Base-by-base conservation (phyloP, 1,284 basidiomycete species). In the Taiwanofungus camphoratus region DNA sequence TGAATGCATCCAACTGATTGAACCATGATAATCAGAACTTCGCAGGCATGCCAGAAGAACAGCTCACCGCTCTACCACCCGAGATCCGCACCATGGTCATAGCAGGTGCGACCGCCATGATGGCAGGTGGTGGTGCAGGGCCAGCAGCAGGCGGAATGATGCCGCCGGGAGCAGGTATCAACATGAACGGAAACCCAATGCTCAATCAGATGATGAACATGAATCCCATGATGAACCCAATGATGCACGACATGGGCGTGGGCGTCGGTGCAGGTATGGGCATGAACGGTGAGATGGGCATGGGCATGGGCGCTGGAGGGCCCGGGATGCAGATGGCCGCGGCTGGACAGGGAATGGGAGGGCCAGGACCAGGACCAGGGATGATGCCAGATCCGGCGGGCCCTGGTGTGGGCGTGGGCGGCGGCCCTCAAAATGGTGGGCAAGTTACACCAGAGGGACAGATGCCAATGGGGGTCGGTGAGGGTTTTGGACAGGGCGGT, bases 81-180 rank as follows among this genome's bases (percentile, higher is more conserved):
- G 87, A 90, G 50, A 70, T 88, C 42, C 82, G 87, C 32, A 79
- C 81, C 44, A 88, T 89, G 85, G 86, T 87, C 42, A 83, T 85
- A 76, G 83, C 79, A 11, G 81, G 82, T 30, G 79, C 82, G 43
- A 80, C 74, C 23, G 76, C 78, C 11, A 80, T 85, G 76, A 86
- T 84, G 83, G 78, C 80, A 51, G 70, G 67, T 42, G 73, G 68
- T 5, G 69, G 64, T 37, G 65, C 67, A 6, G 75, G 68, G 40
- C 65, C 69, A n/a, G 53, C 54, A 6, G 57, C 52, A 1, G 58
- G 49, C 3, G 73, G 67, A 15, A 83, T 87, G 80, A 81, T 87
- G 74, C 59, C 59, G 18, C 56, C 60, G 1, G 62, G 59, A 7
- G 57, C 49, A 9, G 58, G 57, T 18, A 65, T 66, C 62, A 61